Percentiles rank a stretch among this genome's conserved stretches.
Evolutionary conservation across 2,329 filamentous ascomycete genomes (phyloP).

Genomic region (Colletotrichum endophyticum): DNA sequence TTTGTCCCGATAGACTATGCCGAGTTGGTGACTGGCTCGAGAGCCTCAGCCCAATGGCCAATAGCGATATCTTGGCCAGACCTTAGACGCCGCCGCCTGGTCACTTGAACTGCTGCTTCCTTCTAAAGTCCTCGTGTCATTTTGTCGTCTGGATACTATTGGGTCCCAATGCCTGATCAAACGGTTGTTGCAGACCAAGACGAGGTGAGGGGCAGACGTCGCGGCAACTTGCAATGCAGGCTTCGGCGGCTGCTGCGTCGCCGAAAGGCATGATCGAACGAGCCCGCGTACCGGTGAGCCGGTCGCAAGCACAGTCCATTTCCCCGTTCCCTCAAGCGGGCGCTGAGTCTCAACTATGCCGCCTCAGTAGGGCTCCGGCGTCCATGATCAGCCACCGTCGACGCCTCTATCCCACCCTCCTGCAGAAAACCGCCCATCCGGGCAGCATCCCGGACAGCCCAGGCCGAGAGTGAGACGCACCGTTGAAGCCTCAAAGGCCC

Average conservation of each 20-base stretch:
- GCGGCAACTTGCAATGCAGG: neutral
- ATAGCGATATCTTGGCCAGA: neutral
- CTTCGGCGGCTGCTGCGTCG: neutral
- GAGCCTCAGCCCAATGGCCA: conserved; percentile 3
- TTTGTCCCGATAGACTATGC: conserved; percentile 13
- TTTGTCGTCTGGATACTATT: neutral
- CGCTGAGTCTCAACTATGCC: neutral
- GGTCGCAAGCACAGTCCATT: neutral
- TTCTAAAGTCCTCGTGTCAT: neutral
- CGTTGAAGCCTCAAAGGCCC: conserved; percentile 1
- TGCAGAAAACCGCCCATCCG: neutral
- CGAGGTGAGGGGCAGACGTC: neutral
- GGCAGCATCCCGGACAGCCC: neutral
- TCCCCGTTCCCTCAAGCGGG: neutral
- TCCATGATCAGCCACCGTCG: conserved; percentile 1
- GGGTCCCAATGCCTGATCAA: neutral
- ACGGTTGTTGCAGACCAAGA: neutral
- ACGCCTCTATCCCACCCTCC: neutral
- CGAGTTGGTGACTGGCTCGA: neutral
- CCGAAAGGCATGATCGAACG: neutral
- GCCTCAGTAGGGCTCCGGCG: neutral
- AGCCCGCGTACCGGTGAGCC: neutral
- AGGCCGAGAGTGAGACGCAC: conserved; percentile 12
- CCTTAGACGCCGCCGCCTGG: neutral
- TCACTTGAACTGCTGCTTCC: neutral